Evolutionary conservation across 495 filamentous ascomycete species (phyloP), one percentile per base, ranked within the genome.

Genomic region (Neurospora sp.): DNA sequence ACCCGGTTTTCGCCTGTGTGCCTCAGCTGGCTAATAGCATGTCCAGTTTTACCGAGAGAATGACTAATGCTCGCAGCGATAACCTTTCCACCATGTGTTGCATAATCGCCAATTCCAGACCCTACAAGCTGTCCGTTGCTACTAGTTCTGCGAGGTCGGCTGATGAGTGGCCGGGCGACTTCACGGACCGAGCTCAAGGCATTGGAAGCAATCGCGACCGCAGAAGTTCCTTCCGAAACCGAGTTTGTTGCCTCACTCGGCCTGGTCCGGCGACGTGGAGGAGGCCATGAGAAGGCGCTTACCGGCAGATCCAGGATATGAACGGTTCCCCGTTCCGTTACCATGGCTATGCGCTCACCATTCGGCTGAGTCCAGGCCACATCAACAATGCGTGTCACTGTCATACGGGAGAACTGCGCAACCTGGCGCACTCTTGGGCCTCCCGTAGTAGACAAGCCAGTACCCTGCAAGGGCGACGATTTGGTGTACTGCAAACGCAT

Each of bases 251-350:
- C 78, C n/a, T 85, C 81, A 27, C 83, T 78, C 22, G 84, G 76
- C 20, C 83, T 85, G 39, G 82, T 82, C 22, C 82, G 77, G 70
- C 92, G 90, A 65, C 92, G 92, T 71, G 90, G 89, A 59, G 94
- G 94, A 39, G 94, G 94, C 95, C 94, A 98, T 53, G 91, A 89
- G 72, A 93, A 94, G 4, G 94, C 93, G 69, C 88, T 91, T 37
- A 89, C 82, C n/a, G 93, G 92, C 68, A 98, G 82, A 75, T 97
- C 92, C 75, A 96, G 90, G 35, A 97, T 88, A 81, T 99, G 96
- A 5, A 97, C 90, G 3, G 96, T 99, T n/a, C 95, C 93, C 75
- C 92, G 91, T 72, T 95, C 91, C 10, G 95, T 98, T 65, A 97
- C 87, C 77, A 99, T 88, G 14, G 94, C 94, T 14, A 94, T 80